Conservation (phyloP, 768 basidiomycete genomes). For the Mycena venus region DNA sequence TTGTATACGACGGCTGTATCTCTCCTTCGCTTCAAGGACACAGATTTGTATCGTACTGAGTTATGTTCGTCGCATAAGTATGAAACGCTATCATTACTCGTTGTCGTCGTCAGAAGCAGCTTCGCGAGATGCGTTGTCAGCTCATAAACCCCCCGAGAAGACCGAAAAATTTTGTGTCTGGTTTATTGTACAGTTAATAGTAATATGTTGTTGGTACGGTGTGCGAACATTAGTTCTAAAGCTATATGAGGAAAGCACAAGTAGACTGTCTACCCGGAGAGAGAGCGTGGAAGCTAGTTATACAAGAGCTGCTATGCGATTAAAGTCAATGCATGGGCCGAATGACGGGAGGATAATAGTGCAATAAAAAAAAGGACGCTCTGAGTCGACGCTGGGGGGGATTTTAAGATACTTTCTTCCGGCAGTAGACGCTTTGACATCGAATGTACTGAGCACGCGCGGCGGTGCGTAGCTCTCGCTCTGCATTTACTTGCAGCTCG, state of each 20-base stretch:
- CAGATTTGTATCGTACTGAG: background rate
- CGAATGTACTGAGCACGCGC: slow-evolving; percentile 63
- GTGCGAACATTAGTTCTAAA: slow-evolving; percentile 12
- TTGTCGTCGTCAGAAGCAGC: background rate
- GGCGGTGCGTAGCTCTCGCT: slow-evolving; percentile 65
- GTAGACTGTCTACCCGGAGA: slow-evolving; percentile 27
- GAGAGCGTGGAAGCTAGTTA: slow-evolving; percentile 27
- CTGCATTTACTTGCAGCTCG: slow-evolving; percentile 64
- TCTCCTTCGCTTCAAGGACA: too few species aligned
- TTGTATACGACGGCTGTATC: background rate
- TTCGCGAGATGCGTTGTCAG: background rate
- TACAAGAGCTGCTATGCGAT: slow-evolving; percentile 32
- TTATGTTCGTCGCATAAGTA: background rate
- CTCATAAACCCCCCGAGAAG: background rate
- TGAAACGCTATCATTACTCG: background rate
- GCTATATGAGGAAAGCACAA: slow-evolving; percentile 25
- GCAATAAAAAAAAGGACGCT: slow-evolving; percentile 26
- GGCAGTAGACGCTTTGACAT: slow-evolving; percentile 73
- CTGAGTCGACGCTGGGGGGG: slow-evolving; percentile 10
- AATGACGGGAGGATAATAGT: slow-evolving; percentile 24
- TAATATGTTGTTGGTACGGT: slow-evolving; percentile 2
- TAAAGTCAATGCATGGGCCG: slow-evolving; percentile 17
- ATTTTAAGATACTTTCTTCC: slow-evolving; percentile 50
- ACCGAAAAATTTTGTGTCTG: background rate
- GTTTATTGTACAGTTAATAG: slow-evolving; percentile 22